Percentiles rank a stretch among this genome's conserved stretches.
phyloP scores from a whole-genome alignment of 768 basidiomycete species.

The Psilocybe cyanescens region DNA sequence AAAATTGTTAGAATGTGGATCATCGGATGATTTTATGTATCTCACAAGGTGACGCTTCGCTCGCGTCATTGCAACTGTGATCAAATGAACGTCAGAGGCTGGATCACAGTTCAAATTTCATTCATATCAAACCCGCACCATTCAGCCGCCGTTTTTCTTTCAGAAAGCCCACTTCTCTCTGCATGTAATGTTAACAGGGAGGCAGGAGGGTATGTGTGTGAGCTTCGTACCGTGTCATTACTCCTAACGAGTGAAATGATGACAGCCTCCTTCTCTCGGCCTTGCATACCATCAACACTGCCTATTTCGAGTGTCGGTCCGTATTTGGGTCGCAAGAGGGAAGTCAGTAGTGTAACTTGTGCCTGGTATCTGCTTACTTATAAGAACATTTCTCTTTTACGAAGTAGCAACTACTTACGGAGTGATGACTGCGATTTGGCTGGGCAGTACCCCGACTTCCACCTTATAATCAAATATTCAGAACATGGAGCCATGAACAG shows the following conservation, averaged over 20 bases:
- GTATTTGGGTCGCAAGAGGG: conserved; percentile 72
- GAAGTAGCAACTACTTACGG: conserved; percentile 51
- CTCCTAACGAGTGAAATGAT: conserved; percentile 92
- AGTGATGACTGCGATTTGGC: conserved; percentile 86
- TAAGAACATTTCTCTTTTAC: neutral
- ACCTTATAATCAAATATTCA: conserved; percentile 41
- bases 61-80: conserved; percentile 82
- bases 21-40: neutral
- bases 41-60: conserved; percentile 86
- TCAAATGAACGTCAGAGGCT: conserved; percentile 27
- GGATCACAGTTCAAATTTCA: neutral
- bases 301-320: conserved; percentile 84
- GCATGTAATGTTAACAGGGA: neutral
- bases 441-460: conserved; percentile 59
- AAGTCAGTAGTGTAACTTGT: conserved; percentile 85
- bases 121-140: conserved; percentile 43
- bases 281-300: conserved; percentile 97
- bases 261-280: conserved; percentile 93
- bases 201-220: neutral
- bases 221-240: conserved; percentile 68
- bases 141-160: conserved; percentile 93
- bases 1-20: neutral
- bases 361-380: conserved; percentile 76
- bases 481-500: neutral
- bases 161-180: conserved; percentile 93